Percentiles rank a stretch among this genome's conserved stretches.
Evolutionary conservation across 169 alveolate species (phyloP).

Genomic region (Cryptosporidium bovis): DNA sequence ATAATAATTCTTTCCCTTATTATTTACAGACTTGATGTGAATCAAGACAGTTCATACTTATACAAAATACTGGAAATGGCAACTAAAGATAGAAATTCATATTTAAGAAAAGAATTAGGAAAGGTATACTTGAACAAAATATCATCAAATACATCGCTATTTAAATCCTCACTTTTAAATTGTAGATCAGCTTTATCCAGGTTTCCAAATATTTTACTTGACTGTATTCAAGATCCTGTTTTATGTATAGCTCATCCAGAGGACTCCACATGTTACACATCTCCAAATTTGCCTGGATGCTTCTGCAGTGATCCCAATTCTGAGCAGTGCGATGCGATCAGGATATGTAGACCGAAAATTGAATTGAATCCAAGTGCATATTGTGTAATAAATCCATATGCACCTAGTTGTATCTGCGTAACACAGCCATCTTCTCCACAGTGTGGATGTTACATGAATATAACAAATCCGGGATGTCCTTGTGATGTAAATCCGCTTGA

Average conservation of each 20-base stretch:
- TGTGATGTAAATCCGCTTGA: background rate
- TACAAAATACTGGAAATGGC: slow-evolving; percentile 24
- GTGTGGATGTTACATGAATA: slow-evolving; percentile 6
- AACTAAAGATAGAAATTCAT: background rate
- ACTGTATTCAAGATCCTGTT: slow-evolving; percentile 14
- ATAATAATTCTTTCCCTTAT: background rate
- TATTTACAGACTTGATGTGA: slow-evolving; percentile 13
- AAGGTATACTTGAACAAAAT: slow-evolving; percentile 27
- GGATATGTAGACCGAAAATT: slow-evolving; percentile 3
- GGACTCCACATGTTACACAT: background rate
- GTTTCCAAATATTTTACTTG: slow-evolving; percentile 26
- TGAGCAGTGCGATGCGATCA: background rate
- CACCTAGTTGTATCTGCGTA: slow-evolving; percentile 11
- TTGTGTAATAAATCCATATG: slow-evolving; percentile 11
- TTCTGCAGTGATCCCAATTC: slow-evolving; percentile 1
- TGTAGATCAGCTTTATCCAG: slow-evolving; percentile 34
- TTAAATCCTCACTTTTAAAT: slow-evolving; percentile 7
- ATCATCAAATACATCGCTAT: slow-evolving; percentile 10
- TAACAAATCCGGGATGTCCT: slow-evolving; percentile 19
- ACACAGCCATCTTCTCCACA: slow-evolving; percentile 20
- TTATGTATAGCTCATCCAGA: slow-evolving; percentile 13
- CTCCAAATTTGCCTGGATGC: slow-evolving; percentile 6
- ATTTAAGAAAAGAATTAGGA: slow-evolving; percentile 39
- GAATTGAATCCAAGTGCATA: slow-evolving; percentile 1
- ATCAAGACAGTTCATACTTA: background rate